Evolutionary conservation across 1,284 basidiomycete genomes (phyloP), one percentile per base, ranked within the genome.

Genomic region (Ceratobasidium papillatum): DNA sequence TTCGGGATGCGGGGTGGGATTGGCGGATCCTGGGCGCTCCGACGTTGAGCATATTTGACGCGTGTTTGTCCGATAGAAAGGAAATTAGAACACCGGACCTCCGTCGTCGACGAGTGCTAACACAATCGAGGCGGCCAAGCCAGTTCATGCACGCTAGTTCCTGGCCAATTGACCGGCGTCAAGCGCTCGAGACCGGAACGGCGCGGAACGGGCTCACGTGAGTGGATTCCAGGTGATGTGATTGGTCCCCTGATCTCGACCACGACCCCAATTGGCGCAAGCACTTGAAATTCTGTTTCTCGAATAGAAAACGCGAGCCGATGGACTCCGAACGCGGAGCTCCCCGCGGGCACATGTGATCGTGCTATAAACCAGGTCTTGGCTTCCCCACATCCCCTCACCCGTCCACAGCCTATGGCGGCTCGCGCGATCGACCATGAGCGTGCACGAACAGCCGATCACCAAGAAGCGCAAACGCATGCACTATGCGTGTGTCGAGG

Each of bases 401-500:
- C 63, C 41, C 22, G 36, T 36, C 62, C 41, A 30, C 63, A 38
- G 65, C 65, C 65, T 56, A 56, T 68, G 65, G 65, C 65, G 65
- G 25, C 63, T 4, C 62, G 7, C 62, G 7, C n/a, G 19, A 49
- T 36, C 22, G n/a, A 68, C 49, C 34, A 68, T 68, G 65, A 68
- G 51, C 65, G 22, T 34, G 43, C 2, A 14, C 49, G 65, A 56
- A 34, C 65, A 68, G 25, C 65, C 65, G 30, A 30, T 45, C 49
- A 56, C 65, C 7, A 68, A 68, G 51, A 68, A 68, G 65, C 65
- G 65, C 47, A 68, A 68, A 34, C 65, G 65, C 65, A 68, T 68
- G 65, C 65, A 68, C 51, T 68, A 68, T 68, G 65, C 65, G 11
- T 68, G 65, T 34, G 65, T 68, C 51, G 65, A 68, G 51, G 65